A percentile compares a stretch with the other conserved stretches of the same genome.
phyloP scores from a whole-genome alignment of 495 filamentous ascomycete genomes.

The Penicillium argentinense region DNA sequence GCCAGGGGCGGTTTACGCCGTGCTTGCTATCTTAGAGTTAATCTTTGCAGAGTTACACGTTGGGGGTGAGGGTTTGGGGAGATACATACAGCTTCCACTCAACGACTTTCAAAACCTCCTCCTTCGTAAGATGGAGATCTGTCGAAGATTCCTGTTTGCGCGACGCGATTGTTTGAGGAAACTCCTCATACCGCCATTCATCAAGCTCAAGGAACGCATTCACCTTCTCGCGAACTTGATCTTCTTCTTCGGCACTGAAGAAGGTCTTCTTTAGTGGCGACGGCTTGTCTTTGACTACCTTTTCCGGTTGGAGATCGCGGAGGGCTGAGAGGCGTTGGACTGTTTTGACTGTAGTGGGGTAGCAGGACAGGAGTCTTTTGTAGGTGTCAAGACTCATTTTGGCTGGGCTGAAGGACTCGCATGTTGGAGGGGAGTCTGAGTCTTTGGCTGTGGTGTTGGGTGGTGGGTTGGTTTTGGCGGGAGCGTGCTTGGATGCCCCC shows the following conservation, averaged over 20 bases:
- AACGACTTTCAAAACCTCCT: constrained; percentile 48
- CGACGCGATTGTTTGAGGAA: too few species aligned
- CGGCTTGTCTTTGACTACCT: too few species aligned
- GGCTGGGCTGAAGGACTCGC: constrained; percentile 28
- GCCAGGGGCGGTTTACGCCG: constrained; percentile 66
- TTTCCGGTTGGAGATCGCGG: constrained; percentile 23
- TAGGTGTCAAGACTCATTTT: constrained; percentile 36
- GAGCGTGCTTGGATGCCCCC: too few species aligned
- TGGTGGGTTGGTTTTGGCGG: background rate
- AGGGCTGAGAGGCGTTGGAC: constrained; percentile 24
- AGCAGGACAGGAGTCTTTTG: constrained; percentile 27
- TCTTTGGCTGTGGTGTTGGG: background rate
- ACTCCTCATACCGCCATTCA: constrained; percentile 34
- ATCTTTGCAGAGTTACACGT: constrained; percentile 12
- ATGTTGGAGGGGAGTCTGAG: too few species aligned
- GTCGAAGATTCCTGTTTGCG: too few species aligned
- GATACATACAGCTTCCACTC: constrained; percentile 83
- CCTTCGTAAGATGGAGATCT: constrained; percentile 21
- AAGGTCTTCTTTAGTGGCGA: constrained; percentile 10
- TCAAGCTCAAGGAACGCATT: constrained; percentile 30
- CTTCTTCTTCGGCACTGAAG: constrained; percentile 9
- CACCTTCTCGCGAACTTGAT: constrained; percentile 21
- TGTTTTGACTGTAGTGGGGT: constrained; percentile 30
- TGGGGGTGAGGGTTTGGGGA: too few species aligned
- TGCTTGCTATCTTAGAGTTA: constrained; percentile 46